Conservation (phyloP, 129 eudicot genomes). For the Tagetes erecta region DNA sequence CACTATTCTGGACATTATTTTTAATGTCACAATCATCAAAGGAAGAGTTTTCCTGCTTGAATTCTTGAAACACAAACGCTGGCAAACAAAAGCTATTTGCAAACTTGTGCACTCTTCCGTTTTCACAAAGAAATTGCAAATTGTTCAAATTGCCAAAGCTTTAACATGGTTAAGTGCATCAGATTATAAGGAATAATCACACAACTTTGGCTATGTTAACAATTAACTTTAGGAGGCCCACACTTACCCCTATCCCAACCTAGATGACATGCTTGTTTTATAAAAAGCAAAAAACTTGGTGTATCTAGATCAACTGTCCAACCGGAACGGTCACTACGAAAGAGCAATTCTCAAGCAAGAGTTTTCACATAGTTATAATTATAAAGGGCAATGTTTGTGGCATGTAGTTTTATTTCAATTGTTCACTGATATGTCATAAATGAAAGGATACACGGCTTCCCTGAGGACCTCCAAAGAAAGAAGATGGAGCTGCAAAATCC, state of each 20-base stretch:
- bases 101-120: conserved; percentile 95
- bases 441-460: conserved; percentile 94
- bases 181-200: conserved; percentile 14
- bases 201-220: conserved; percentile 16
- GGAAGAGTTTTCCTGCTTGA: conserved; percentile 38
- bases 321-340: background rate
- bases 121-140: conserved; percentile 88
- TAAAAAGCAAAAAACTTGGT: background rate
- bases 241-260: conserved; percentile 18
- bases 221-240: background rate
- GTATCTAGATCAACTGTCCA: conserved; percentile 11
- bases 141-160: conserved; percentile 94
- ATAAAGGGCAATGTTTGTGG: conserved; percentile 7
- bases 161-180: conserved; percentile 57
- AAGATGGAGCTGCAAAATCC: conserved; percentile 76
- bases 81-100: conserved; percentile 97
- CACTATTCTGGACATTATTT: conserved; percentile 24
- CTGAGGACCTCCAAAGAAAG: conserved; percentile 95
- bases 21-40: conserved; percentile 32
- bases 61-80: conserved; percentile 80
- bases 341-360: conserved; percentile 17
- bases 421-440: conserved; percentile 12
- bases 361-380: conserved; percentile 8
- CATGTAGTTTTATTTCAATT: conserved; percentile 18
- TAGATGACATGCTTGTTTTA: conserved; percentile 16